Conservation (phyloP, 805 yeast species). For the Sungouiozyma intestinalis region DNA sequence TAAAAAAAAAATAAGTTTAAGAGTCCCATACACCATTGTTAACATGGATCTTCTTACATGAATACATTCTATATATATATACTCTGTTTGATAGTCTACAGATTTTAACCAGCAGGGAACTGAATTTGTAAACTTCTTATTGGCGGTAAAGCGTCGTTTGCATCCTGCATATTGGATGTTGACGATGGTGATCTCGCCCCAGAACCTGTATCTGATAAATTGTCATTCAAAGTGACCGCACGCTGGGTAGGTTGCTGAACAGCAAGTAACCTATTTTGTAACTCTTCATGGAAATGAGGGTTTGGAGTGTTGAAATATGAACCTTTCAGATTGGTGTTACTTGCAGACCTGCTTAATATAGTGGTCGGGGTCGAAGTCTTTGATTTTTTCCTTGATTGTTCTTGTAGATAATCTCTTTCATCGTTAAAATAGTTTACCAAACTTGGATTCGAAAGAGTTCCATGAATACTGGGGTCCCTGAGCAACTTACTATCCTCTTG, state of each 20-base stretch:
- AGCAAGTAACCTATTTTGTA: conserved; percentile 13
- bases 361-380: conserved; percentile 21
- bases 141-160: conserved; percentile 17
- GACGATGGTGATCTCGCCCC: conserved; percentile 1
- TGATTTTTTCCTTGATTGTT: conserved; percentile 20
- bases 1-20: neutral
- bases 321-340: conserved; percentile 12
- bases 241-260: conserved; percentile 17
- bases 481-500: conserved; percentile 3
- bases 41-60: too few relatives aligned
- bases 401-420: conserved; percentile 13
- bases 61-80: too few relatives aligned
- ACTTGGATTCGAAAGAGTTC: conserved; percentile 4
- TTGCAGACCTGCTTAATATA: conserved; percentile 17
- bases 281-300: conserved; percentile 9
- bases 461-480: conserved; percentile 6
- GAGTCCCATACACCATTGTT: too few relatives aligned
- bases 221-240: neutral
- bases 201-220: conserved; percentile 1
- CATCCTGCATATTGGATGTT: conserved; percentile 1
- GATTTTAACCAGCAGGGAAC: conserved; percentile 21
- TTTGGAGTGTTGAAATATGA: neutral
- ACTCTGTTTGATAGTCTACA: conserved; percentile 1
- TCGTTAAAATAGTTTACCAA: conserved; percentile 7
- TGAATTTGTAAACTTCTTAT: conserved; percentile 25